Percentiles rank a stretch among this genome's conserved stretches.
These are phyloP conservation scores for Vitis labrusca DNA, from an alignment of 164 flowering plant species.

Conservation along the genomic window DNA sequence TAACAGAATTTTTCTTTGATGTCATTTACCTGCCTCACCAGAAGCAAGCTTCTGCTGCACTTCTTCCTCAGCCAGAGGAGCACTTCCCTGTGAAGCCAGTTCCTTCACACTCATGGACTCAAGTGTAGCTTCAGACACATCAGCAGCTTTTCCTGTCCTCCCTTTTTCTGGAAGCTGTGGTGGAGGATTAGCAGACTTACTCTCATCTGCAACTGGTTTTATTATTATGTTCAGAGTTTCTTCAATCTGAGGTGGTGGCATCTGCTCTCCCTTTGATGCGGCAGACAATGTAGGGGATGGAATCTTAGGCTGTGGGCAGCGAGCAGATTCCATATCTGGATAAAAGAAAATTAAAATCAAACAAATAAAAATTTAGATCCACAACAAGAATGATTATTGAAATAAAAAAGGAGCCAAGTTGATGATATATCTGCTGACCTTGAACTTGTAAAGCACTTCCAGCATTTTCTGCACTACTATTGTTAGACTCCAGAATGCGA, in stretches of 20 bases:
- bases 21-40: slow-evolving; percentile 69
- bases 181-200: slow-evolving; percentile 30
- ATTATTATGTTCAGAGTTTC: slow-evolving; percentile 37
- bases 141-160: slow-evolving; percentile 31
- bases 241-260: slow-evolving; percentile 25
- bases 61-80: slow-evolving; percentile 74
- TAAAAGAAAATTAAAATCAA: neutral
- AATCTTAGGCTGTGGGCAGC: slow-evolving; percentile 50
- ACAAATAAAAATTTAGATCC: neutral
- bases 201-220: slow-evolving; percentile 31
- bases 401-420: neutral
- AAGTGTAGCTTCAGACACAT: slow-evolving; percentile 67
- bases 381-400: neutral
- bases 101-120: slow-evolving; percentile 65
- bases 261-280: slow-evolving; percentile 58
- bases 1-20: neutral
- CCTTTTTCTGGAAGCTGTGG: slow-evolving; percentile 36
- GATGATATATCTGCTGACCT: slow-evolving; percentile 37
- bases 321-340: slow-evolving; percentile 83
- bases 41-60: slow-evolving; percentile 77
- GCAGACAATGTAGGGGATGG: slow-evolving; percentile 77
- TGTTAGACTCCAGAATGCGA: slow-evolving; percentile 81
- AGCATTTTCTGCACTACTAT: slow-evolving; percentile 80
- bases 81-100: slow-evolving; percentile 75
- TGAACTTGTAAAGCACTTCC: slow-evolving; percentile 76